phyloP scores from a whole-genome alignment of 129 eudicot species.

The Flaveria brownii region DNA sequence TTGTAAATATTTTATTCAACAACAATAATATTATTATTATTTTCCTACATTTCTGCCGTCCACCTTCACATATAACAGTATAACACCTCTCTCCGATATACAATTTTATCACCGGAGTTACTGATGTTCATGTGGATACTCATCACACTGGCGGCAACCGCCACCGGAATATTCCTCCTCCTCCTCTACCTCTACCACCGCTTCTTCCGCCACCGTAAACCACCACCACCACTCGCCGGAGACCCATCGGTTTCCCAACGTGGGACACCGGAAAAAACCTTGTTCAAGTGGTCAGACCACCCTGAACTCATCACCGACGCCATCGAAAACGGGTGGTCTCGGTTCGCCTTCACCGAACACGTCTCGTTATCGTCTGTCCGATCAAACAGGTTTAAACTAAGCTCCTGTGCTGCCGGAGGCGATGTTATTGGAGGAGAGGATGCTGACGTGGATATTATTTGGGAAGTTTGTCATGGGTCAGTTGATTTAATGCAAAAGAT shows the following conservation, averaged over 20 bases:
- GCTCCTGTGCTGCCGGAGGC: slow-evolving; percentile 43
- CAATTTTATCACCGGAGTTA: slow-evolving; percentile 15
- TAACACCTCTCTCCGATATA: slow-evolving; percentile 9
- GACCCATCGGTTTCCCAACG: slow-evolving; percentile 12
- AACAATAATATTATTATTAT: neutral
- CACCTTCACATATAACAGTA: slow-evolving; percentile 37
- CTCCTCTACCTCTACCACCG: slow-evolving; percentile 23
- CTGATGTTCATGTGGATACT: slow-evolving; percentile 42
- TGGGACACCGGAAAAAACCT: neutral
- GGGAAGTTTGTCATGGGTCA: slow-evolving; percentile 90
- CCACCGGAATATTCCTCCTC: slow-evolving; percentile 36
- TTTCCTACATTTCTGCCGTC: slow-evolving; percentile 7
- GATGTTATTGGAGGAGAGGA: slow-evolving; percentile 11
- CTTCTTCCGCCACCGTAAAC: slow-evolving; percentile 24
- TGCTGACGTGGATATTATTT: slow-evolving; percentile 49
- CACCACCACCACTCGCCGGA: slow-evolving; percentile 23
- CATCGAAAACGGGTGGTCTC: slow-evolving; percentile 90
- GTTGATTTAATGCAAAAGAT: slow-evolving; percentile 83
- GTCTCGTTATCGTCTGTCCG: slow-evolving; percentile 43
- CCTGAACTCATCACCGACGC: slow-evolving; percentile 81
- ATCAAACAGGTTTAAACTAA: slow-evolving; percentile 46
- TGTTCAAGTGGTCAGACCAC: slow-evolving; percentile 81
- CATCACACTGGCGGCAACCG: slow-evolving; percentile 27
- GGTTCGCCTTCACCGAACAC: slow-evolving; percentile 62
- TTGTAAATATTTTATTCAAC: neutral